Conservation (phyloP, 371 early-diverging fungal genomes). For the Actinomortierella wolfii region DNA sequence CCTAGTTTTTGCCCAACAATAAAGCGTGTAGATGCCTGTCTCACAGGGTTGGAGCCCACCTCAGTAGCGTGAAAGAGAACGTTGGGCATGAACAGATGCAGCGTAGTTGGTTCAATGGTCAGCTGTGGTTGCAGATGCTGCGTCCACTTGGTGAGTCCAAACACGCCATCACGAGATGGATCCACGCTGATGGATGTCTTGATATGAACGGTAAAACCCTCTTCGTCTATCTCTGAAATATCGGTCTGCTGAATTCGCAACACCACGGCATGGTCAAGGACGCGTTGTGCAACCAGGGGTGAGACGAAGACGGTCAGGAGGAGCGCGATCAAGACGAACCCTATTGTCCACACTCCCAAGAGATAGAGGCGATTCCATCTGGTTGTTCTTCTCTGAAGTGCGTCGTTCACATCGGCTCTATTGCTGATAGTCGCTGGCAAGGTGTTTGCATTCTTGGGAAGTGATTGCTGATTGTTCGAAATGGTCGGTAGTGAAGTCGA, state of each 20-base stretch:
- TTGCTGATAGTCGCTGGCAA: background rate
- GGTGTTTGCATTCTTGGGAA: background rate
- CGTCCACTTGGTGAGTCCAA: conserved; percentile 25
- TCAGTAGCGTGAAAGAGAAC: too few relatives aligned
- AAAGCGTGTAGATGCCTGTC: too few relatives aligned
- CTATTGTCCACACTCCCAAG: conserved; percentile 9
- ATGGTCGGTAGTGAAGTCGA: background rate
- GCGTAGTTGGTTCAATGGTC: conserved; percentile 22
- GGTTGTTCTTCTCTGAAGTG: too few relatives aligned
- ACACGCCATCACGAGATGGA: conserved; percentile 25
- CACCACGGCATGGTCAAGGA: conserved; percentile 29
- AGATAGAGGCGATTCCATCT: conserved; percentile 13
- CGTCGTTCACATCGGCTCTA: background rate
- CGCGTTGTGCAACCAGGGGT: conserved; percentile 28
- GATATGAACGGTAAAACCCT: conserved; percentile 35
- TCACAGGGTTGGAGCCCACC: too few relatives aligned
- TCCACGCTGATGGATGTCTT: conserved; percentile 22
- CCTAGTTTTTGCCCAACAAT: too few relatives aligned
- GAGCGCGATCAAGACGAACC: conserved; percentile 7
- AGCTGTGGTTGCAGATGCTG: conserved; percentile 13
- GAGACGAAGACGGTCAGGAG: conserved; percentile 12
- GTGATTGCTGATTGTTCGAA: background rate
- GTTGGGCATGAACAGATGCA: conserved; percentile 14
- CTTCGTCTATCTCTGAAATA: conserved; percentile 32
- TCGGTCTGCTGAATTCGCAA: conserved; percentile 30